These are phyloP conservation scores for Debaryomyces nepalensis DNA, from an alignment of 1,139 yeast species.

Conservation along the genomic window DNA sequence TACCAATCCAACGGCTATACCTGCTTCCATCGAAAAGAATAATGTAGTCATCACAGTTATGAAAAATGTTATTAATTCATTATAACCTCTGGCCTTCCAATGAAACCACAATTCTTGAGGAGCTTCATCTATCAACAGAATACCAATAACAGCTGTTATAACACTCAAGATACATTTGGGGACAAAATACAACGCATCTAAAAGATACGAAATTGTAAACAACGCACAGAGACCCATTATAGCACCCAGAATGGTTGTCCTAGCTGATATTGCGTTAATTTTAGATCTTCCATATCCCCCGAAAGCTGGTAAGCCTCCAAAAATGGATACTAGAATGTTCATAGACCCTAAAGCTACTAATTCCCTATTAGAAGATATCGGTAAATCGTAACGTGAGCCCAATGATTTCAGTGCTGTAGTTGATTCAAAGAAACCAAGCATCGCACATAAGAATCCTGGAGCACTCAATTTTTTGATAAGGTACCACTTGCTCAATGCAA, in stretches of 20 bases:
- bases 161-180: conserved; percentile 86
- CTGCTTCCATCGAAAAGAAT: conserved; percentile 85
- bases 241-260: conserved; percentile 81
- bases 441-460: conserved; percentile 75
- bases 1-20: conserved; percentile 82
- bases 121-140: conserved; percentile 81
- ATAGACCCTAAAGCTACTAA: conserved; percentile 81
- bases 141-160: conserved; percentile 79
- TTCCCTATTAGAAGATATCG: conserved; percentile 76
- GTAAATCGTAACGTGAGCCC: conserved; percentile 67
- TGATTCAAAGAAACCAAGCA: conserved; percentile 91
- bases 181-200: conserved; percentile 69
- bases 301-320: conserved; percentile 89
- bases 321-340: conserved; percentile 66
- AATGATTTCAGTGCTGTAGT: conserved; percentile 88
- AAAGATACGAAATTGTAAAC: conserved; percentile 61
- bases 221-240: conserved; percentile 78
- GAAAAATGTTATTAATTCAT: conserved; percentile 74
- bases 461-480: conserved; percentile 51
- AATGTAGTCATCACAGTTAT: conserved; percentile 75
- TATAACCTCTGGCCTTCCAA: conserved; percentile 72
- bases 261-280: conserved; percentile 83
- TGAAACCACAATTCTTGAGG: conserved; percentile 82
- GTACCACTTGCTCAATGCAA: conserved; percentile 30
- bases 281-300: conserved; percentile 97